These are phyloP conservation scores for Boletales sp. DNA, from an alignment of 768 basidiomycete species.

Conservation along the genomic window DNA sequence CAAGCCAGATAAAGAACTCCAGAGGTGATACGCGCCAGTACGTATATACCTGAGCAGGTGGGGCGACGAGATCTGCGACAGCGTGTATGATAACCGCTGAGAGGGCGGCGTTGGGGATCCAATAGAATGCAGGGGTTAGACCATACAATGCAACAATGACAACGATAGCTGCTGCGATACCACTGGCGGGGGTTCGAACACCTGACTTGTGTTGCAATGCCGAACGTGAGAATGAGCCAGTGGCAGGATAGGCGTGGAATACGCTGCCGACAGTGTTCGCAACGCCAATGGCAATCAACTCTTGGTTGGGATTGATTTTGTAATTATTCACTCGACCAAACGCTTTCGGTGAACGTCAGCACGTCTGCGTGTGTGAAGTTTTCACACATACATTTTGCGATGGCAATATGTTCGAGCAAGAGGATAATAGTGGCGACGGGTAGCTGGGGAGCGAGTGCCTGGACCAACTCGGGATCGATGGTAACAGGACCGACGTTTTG, in stretches of 20 bases:
- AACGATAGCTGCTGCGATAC: slow-evolving; percentile 78
- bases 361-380: background rate
- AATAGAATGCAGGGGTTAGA: slow-evolving; percentile 88
- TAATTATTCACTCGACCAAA: slow-evolving; percentile 95
- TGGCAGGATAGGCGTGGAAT: slow-evolving; percentile 92
- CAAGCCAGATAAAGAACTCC: slow-evolving; percentile 86
- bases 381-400: slow-evolving; percentile 73
- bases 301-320: slow-evolving; percentile 91
- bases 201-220: slow-evolving; percentile 95
- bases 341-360: slow-evolving; percentile 43
- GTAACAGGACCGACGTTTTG: slow-evolving; percentile 49
- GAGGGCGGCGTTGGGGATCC: slow-evolving; percentile 79
- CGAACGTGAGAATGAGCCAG: slow-evolving; percentile 98
- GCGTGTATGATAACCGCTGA: slow-evolving; percentile 95
- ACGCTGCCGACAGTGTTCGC: slow-evolving; percentile 88
- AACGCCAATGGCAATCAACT: slow-evolving; percentile 96
- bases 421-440: slow-evolving; percentile 87
- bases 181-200: slow-evolving; percentile 92
- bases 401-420: slow-evolving; percentile 93
- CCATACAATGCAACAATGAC: slow-evolving; percentile 95
- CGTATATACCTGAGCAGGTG: slow-evolving; percentile 73
- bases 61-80: slow-evolving; percentile 82
- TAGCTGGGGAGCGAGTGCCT: slow-evolving; percentile 69
- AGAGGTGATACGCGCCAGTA: slow-evolving; percentile 95
- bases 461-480: slow-evolving; percentile 50